Base-by-base conservation (phyloP, 2,329 filamentous ascomycete genomes). In the Aspergillus tamarii region DNA sequence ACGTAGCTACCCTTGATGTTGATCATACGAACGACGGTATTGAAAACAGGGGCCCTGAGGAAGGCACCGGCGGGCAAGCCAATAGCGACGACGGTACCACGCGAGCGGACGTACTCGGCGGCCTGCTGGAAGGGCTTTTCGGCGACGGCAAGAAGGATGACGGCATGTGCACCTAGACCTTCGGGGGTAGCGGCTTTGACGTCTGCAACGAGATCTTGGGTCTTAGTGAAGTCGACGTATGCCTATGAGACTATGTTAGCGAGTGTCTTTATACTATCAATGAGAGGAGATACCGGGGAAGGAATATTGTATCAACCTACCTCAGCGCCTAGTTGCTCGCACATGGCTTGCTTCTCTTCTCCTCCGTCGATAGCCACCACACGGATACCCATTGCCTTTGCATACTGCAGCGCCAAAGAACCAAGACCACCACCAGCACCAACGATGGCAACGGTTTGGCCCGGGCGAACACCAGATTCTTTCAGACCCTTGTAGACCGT, bases 121-220 rank as follows among this genome's bases (percentile, higher is more conserved):
- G 94, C 94, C 83, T 97, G 94, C 83, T 97, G 93, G 89, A 97
- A 97, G 60, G 94, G 94, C 84, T 90, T 92, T 86, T 97, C 94
- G 72, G 84, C 87, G 59, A 92, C 93, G 66, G 94, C 94, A 65
- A 97, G 88, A 52, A 97, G 85, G 69, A 97, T 84, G 66, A 94
- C 93, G 45, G 93, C 94, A 73, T 96, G 91, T 6, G 94, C 93
- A 59, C 94, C 94, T 19, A 92, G 85, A 23, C 92, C 92, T 71
- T 94, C 93, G 32, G 87, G 81, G 1, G 92, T 96, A 32, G 89
- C 89, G 54, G 88, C 88, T 83, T 93, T 92, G 68, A 97, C 94
- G 69, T 96, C 92, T 70, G 87, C 87, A 70, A 96, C 90, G 30
- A 97, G 80, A 80, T 97, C 90, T 79, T 89, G 87, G 76, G 87